phyloP scores from a whole-genome alignment of 805 yeast species.

The Ogataea methanolica region DNA sequence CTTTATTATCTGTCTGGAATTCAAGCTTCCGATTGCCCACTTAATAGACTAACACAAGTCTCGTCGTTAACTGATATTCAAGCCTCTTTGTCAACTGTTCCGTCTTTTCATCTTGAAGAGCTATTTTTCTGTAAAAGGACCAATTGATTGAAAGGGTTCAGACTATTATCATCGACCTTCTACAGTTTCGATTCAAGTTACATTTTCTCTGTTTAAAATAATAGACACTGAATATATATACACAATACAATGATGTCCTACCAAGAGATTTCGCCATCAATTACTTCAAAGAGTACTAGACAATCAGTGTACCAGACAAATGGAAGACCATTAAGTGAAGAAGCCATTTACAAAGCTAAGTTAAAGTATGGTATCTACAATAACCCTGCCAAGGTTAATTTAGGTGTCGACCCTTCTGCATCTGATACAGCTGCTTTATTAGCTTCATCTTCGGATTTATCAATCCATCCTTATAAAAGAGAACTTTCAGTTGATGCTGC shows the following conservation, averaged over 20 bases:
- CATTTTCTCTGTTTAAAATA: too few relatives aligned
- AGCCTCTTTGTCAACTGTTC: too few relatives aligned
- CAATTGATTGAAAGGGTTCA: too few relatives aligned
- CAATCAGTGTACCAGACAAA: conserved; percentile 56
- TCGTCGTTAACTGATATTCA: too few relatives aligned
- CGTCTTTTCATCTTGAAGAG: too few relatives aligned
- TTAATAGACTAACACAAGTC: too few relatives aligned
- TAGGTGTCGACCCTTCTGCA: conserved; percentile 67
- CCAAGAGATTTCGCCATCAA: conserved; percentile 26
- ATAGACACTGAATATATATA: too few relatives aligned
- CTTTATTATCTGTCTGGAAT: too few relatives aligned
- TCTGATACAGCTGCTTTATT: conserved; percentile 74
- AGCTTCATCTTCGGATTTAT: conserved; percentile 63
- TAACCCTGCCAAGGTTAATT: conserved; percentile 43
- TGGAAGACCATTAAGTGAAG: conserved; percentile 69
- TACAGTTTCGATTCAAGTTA: too few relatives aligned
- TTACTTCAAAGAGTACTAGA: conserved; percentile 26
- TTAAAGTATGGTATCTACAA: conserved; percentile 62
- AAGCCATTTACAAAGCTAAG: conserved; percentile 72
- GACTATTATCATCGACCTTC: too few relatives aligned
- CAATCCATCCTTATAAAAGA: conserved; percentile 63
- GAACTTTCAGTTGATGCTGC: conserved; percentile 59
- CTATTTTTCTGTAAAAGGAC: too few relatives aligned
- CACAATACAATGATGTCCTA: conserved; percentile 19
- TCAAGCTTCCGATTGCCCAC: too few relatives aligned